Conservation (phyloP, 2,329 filamentous ascomycete genomes). For the Chrysoporthe cubensis region DNA sequence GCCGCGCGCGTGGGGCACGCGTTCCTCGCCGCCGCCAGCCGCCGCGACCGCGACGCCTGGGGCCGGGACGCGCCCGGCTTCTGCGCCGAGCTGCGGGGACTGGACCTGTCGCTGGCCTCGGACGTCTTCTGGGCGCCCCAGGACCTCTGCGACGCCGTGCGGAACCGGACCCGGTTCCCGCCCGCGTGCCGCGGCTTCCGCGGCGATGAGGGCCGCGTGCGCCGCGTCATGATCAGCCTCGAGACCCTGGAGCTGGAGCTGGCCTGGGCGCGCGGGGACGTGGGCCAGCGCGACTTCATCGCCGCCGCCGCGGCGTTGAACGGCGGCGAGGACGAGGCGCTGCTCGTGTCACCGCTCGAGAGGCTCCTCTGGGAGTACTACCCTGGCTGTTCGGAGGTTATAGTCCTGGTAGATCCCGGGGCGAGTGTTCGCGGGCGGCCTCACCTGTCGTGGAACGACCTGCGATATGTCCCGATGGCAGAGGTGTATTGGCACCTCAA, state of each 20-base stretch:
- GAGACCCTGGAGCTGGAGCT: conserved; percentile 5
- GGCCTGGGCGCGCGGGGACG: neutral
- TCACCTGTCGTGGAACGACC: conserved; percentile 6
- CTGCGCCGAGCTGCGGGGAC: neutral
- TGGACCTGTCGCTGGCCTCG: conserved; percentile 5
- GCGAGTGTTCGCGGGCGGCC: neutral
- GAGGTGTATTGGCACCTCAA: neutral
- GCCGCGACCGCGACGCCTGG: too few relatives aligned
- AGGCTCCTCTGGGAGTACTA: neutral
- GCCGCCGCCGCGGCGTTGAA: neutral
- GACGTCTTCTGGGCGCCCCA: conserved; percentile 15
- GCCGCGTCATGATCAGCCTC: conserved; percentile 7
- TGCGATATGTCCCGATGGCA: neutral
- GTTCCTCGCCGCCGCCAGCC: neutral
- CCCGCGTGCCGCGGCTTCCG: neutral
- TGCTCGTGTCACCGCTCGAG: neutral
- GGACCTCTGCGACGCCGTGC: neutral
- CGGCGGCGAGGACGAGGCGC: neutral
- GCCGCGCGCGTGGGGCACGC: neutral
- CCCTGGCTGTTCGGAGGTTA: conserved; percentile 1
- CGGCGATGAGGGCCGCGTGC: conserved; percentile 8
- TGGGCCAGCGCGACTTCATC: neutral
- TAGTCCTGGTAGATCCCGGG: neutral
- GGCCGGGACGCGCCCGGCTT: neutral
- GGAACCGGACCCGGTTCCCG: neutral